Percentiles rank a stretch among this genome's conserved stretches.
Conservation (phyloP, 202 grass and related monocot genomes). For the Panicum virgatum region DNA sequence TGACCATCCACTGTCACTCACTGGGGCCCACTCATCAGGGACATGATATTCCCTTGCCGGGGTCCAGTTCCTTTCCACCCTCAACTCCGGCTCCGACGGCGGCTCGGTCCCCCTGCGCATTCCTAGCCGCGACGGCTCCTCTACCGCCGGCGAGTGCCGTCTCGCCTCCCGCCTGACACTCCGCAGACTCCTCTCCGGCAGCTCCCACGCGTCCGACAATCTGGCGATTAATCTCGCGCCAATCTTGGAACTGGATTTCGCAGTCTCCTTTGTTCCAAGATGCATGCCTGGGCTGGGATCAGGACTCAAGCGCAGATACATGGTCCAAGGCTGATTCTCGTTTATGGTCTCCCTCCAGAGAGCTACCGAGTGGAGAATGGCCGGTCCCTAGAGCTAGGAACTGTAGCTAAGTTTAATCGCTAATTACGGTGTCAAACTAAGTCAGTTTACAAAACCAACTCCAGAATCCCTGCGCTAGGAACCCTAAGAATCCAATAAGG, state of each 20-base stretch:
- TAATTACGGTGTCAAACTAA: too few relatives aligned
- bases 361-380: too few relatives aligned
- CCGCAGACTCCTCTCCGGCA: background rate
- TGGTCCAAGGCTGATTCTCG: background rate
- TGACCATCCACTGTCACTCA: background rate
- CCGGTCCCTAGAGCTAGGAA: too few relatives aligned
- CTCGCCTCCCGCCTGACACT: background rate
- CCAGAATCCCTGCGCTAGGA: too few relatives aligned
- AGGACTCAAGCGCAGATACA: background rate
- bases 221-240: background rate
- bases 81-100: conserved; percentile 6
- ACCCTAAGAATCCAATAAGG: too few relatives aligned
- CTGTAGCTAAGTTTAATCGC: too few relatives aligned
- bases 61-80: background rate
- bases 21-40: background rate
- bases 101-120: background rate
- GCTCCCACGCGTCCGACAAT: background rate
- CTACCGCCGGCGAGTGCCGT: background rate
- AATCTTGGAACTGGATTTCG: background rate
- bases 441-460: too few relatives aligned
- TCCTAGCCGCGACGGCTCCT: background rate
- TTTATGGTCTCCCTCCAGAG: background rate
- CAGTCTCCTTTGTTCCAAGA: background rate
- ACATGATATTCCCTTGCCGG: background rate
- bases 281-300: background rate